phyloP scores from a whole-genome alignment of 2,329 filamentous ascomycete genomes.

The Cladosporium sp. region DNA sequence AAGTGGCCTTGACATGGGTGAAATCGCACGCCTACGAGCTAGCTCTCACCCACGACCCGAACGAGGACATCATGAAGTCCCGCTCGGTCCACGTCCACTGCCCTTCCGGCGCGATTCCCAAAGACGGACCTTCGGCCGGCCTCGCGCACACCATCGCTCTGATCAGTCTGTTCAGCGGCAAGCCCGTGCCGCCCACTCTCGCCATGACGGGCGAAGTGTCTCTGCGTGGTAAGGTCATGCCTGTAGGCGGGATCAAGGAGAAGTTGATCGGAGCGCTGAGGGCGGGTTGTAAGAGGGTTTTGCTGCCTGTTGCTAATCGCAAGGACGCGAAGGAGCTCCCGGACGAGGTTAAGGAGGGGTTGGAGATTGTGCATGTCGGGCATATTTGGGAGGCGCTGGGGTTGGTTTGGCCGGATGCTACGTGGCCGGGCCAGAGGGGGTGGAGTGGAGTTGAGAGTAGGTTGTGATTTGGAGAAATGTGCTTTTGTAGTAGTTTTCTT shows the following conservation, averaged over 20 bases:
- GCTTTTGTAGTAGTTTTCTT: too few species aligned
- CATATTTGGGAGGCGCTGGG: conserved; percentile 94
- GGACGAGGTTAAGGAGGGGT: conserved; percentile 77
- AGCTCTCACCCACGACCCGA: conserved; percentile 72
- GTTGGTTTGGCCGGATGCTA: conserved; percentile 83
- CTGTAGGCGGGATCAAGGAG: conserved; percentile 97
- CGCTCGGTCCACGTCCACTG: conserved; percentile 95
- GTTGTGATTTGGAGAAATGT: conserved; percentile 47
- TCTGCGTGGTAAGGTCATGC: conserved; percentile 82
- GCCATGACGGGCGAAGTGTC: conserved; percentile 87
- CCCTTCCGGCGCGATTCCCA: conserved; percentile 88
- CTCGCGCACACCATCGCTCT: conserved; percentile 92
- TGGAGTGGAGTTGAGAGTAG: conserved; percentile 72
- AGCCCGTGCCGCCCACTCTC: conserved; percentile 81
- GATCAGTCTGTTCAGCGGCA: conserved; percentile 82
- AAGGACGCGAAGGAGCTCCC: conserved; percentile 93
- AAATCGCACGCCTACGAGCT: conserved; percentile 93
- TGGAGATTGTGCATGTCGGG: conserved; percentile 84
- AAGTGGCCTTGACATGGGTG: conserved; percentile 95
- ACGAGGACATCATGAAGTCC: conserved; percentile 92
- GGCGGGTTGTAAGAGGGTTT: conserved; percentile 89
- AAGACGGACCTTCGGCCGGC: conserved; percentile 79
- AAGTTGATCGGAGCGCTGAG: conserved; percentile 92
- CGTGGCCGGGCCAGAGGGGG: conserved; percentile 73
- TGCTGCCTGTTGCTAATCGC: conserved; percentile 80